Evolutionary conservation across 345 rosid species (phyloP).

Genomic region (Hypericum perforatum): DNA sequence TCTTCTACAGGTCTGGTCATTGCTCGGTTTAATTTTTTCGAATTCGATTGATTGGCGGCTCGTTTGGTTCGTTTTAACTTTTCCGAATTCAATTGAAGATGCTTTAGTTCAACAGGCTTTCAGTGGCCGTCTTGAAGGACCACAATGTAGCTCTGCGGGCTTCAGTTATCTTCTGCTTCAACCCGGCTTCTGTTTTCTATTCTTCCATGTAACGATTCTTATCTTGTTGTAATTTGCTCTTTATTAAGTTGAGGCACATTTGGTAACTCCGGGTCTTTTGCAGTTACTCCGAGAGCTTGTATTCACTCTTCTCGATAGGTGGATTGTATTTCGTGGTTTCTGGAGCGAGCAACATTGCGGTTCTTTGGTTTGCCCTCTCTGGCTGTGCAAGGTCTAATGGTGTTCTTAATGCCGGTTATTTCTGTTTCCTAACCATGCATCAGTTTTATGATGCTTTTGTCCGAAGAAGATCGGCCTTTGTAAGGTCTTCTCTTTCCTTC

Average conservation of each 20-base stretch:
- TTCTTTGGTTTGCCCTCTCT: constrained; percentile 73
- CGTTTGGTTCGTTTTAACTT: not conserved
- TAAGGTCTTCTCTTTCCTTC: constrained; percentile 30
- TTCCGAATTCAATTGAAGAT: constrained; percentile 17
- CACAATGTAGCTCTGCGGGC: constrained; percentile 54
- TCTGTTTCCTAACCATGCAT: constrained; percentile 82
- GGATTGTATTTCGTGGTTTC: constrained; percentile 62
- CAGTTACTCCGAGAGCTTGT: constrained; percentile 87
- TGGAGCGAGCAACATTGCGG: constrained; percentile 49
- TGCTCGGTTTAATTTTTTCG: not conserved
- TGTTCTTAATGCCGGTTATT: constrained; percentile 84
- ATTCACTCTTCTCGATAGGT: constrained; percentile 65
- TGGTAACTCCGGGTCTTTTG: constrained; percentile 6
- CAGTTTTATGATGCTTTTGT: constrained; percentile 50
- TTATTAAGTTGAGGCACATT: not conserved
- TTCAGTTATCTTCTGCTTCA: constrained; percentile 72
- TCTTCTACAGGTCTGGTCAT: constrained; percentile 23
- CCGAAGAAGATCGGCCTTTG: constrained; percentile 33
- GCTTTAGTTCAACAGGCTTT: constrained; percentile 46
- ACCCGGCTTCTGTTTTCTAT: constrained; percentile 83
- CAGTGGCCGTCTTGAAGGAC: constrained; percentile 62
- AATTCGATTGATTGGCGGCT: not conserved
- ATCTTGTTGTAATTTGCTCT: constrained; percentile 8
- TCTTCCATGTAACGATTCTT: constrained; percentile 52
- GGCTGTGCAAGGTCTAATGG: constrained; percentile 94